phyloP scores from a whole-genome alignment of 805 yeast genomes.

The Myxozyma geophila region DNA sequence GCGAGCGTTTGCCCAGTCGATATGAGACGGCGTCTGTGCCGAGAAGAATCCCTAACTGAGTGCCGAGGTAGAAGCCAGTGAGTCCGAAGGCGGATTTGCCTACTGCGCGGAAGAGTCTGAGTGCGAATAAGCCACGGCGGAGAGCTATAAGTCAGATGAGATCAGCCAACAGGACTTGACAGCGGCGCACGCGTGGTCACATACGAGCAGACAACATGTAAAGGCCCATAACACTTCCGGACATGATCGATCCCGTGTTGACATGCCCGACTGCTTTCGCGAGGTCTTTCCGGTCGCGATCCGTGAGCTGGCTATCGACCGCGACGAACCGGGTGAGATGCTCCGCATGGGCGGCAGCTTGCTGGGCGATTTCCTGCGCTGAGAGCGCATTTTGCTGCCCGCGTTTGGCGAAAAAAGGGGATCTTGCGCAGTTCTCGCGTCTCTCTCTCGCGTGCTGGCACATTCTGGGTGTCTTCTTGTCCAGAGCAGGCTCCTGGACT shows the following conservation, averaged over 20 bases:
- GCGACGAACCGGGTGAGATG: conserved; percentile 8
- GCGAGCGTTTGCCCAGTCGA: conserved; percentile 8
- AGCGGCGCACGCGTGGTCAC: not conserved
- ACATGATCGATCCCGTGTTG: conserved; percentile 18
- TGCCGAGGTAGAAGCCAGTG: conserved; percentile 24
- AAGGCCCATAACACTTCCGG: conserved; percentile 17
- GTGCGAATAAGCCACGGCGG: not conserved
- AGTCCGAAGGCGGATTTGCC: conserved; percentile 17
- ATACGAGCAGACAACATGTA: conserved; percentile 8
- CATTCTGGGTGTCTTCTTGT: too few relatives aligned
- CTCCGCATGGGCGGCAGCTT: conserved; percentile 5
- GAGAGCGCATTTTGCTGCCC: not conserved
- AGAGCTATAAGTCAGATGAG: conserved; percentile 2
- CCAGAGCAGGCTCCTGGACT: too few relatives aligned
- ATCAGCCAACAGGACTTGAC: not conserved
- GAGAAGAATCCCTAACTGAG: conserved; percentile 17
- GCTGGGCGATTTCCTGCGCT: conserved; percentile 1
- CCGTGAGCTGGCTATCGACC: conserved; percentile 17
- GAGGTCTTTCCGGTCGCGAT: conserved; percentile 18
- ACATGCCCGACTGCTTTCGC: conserved; percentile 13
- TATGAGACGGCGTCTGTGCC: conserved; percentile 22
- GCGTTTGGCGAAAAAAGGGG: not conserved
- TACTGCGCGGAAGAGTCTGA: not conserved
- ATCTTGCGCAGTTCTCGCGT: not conserved
- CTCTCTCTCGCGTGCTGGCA: too few relatives aligned